A percentile compares a stretch with the other conserved stretches of the same genome.
These are phyloP conservation scores for Macrophomina tecta DNA, from an alignment of 2,329 filamentous ascomycete species.

Conservation along the genomic window DNA sequence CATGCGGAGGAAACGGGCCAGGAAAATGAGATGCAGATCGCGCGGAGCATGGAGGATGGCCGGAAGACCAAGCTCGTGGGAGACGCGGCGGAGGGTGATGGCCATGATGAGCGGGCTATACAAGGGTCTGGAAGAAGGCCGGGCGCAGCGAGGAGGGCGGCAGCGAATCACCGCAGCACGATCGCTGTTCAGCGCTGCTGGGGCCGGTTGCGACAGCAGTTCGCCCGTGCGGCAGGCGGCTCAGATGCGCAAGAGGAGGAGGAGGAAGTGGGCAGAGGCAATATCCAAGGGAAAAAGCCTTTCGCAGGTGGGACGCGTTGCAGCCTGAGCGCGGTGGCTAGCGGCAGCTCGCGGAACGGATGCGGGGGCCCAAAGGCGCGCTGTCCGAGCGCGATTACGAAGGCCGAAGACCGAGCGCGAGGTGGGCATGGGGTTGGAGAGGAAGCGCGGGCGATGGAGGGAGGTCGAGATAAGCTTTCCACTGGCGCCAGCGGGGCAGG, in stretches of 20 bases:
- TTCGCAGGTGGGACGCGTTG: background rate
- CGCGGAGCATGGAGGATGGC: conserved; percentile 41
- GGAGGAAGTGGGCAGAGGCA: background rate
- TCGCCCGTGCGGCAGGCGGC: background rate
- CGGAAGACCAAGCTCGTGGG: conserved; percentile 36
- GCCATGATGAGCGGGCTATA: background rate
- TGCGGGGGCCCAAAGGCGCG: background rate
- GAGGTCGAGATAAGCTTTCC: too few relatives aligned
- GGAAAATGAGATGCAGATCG: conserved; percentile 46
- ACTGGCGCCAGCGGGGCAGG: too few relatives aligned
- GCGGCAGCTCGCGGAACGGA: background rate
- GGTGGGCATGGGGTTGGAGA: too few relatives aligned
- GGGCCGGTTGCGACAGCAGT: background rate
- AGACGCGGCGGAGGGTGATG: background rate
- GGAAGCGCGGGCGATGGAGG: too few relatives aligned
- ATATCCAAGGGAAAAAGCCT: background rate
- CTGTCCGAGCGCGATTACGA: background rate
- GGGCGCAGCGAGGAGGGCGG: background rate
- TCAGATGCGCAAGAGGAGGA: background rate
- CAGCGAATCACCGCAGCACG: background rate
- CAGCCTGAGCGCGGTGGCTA: background rate
- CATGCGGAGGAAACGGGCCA: conserved; percentile 45
- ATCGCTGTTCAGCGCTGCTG: background rate
- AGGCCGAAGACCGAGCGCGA: background rate
- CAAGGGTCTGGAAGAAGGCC: background rate